Percentiles rank a stretch among this genome's conserved stretches.
Conservation (phyloP, 805 yeast species). For the Naumovozyma castellii region DNA sequence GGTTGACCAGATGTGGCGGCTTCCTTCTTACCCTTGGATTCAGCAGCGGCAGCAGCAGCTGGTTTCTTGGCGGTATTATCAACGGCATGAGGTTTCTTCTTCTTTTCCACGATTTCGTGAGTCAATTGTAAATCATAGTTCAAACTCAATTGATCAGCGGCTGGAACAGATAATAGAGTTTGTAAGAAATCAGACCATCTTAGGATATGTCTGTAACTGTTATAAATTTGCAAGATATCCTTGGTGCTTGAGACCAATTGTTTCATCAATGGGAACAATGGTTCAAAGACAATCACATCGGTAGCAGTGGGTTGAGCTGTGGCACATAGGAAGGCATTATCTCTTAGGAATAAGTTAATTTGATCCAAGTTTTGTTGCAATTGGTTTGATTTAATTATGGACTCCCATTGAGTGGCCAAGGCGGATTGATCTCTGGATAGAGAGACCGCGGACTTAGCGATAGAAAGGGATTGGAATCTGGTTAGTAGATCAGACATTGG, state of each 20-base stretch:
- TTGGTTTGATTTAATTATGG: slow-evolving; percentile 47
- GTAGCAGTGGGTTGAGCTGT: slow-evolving; percentile 48
- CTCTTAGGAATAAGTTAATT: slow-evolving; percentile 62
- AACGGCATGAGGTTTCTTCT: slow-evolving; percentile 43
- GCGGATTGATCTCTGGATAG: slow-evolving; percentile 51
- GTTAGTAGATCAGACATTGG: slow-evolving; percentile 28
- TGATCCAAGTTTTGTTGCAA: slow-evolving; percentile 45
- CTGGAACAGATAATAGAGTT: slow-evolving; percentile 47
- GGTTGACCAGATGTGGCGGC: slow-evolving; percentile 15
- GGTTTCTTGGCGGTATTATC: no score
- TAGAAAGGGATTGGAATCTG: slow-evolving; percentile 21
- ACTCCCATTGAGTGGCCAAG: slow-evolving; percentile 66
- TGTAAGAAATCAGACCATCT: slow-evolving; percentile 93
- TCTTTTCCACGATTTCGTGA: slow-evolving; percentile 57
- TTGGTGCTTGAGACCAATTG: slow-evolving; percentile 42
- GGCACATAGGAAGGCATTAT: slow-evolving; percentile 63
- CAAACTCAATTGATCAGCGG: slow-evolving; percentile 47
- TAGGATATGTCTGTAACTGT: slow-evolving; percentile 67
- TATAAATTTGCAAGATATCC: slow-evolving; percentile 40
- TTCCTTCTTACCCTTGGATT: slow-evolving; percentile 15
- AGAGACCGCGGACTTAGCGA: slow-evolving; percentile 22
- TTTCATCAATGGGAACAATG: slow-evolving; percentile 51
- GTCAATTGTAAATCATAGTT: slow-evolving; percentile 59
- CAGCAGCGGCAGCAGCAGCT: slow-evolving; percentile 10
- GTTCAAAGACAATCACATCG: slow-evolving; percentile 65